These are phyloP conservation scores for Priceomyces castillae DNA, from an alignment of 805 yeast genomes.

Conservation along the genomic window DNA sequence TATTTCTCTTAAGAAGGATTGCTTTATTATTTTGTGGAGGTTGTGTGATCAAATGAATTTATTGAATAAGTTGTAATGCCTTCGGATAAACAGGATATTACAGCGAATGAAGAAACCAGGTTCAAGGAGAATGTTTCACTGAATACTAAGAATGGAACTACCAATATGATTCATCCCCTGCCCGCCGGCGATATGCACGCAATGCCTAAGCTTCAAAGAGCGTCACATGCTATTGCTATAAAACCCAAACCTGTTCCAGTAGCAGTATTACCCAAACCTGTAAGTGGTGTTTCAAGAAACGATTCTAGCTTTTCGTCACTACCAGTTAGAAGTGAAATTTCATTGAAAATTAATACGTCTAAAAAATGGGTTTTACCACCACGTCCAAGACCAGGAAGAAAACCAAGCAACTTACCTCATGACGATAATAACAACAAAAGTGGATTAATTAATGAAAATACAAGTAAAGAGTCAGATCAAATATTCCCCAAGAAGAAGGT, in stretches of 20 bases:
- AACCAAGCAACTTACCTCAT: slow-evolving; percentile 20
- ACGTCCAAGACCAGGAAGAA: slow-evolving; percentile 42
- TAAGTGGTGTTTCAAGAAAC: slow-evolving; percentile 14
- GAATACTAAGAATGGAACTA: background rate
- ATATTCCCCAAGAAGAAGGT: slow-evolving; percentile 12
- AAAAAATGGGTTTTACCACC: slow-evolving; percentile 42
- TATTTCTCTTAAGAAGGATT: too few species aligned
- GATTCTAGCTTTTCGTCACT: slow-evolving; percentile 19
- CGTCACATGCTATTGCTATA: slow-evolving; percentile 41
- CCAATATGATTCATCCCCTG: background rate
- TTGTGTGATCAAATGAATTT: background rate
- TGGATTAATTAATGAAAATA: background rate
- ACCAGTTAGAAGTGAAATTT: slow-evolving; percentile 13
- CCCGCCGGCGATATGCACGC: background rate
- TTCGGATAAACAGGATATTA: background rate
- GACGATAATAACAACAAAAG: slow-evolving; percentile 7
- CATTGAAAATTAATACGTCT: slow-evolving; percentile 35
- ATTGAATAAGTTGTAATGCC: background rate
- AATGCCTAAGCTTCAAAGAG: slow-evolving; percentile 29
- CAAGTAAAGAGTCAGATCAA: slow-evolving; percentile 1
- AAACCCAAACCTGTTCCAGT: slow-evolving; percentile 31
- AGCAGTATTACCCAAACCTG: slow-evolving; percentile 28
- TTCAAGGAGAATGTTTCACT: background rate
- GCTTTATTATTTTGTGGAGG: background rate
- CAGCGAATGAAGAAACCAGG: background rate